Evolutionary conservation across 257 asterid genomes (phyloP).

Genomic region (Agastache rugosa): DNA sequence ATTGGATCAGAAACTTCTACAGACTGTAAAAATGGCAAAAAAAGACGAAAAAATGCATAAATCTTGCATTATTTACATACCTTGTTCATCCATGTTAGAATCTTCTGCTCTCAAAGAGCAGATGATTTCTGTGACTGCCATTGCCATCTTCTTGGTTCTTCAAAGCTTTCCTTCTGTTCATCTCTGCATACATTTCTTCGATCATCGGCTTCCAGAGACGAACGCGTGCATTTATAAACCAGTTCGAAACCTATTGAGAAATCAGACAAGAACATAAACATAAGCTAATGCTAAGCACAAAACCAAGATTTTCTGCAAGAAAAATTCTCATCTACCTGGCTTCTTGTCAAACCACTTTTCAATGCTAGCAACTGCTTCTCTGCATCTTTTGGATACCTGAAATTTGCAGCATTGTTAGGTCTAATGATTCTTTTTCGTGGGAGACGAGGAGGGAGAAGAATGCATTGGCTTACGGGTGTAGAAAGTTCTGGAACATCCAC

Average conservation of each 20-base stretch:
- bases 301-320: neutral
- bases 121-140: conserved; percentile 39
- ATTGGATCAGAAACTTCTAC: conserved; percentile 25
- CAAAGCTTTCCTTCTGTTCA: conserved; percentile 60
- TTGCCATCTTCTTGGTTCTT: conserved; percentile 47
- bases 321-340: conserved; percentile 59
- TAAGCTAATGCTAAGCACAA: neutral
- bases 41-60: neutral
- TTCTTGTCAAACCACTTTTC: conserved; percentile 86
- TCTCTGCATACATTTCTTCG: conserved; percentile 92
- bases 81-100: conserved; percentile 36
- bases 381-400: conserved; percentile 90
- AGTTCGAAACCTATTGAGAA: conserved; percentile 68
- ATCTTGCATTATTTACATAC: conserved; percentile 32
- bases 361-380: conserved; percentile 92
- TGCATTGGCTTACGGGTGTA: conserved; percentile 75
- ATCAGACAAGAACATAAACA: neutral
- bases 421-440: too few species aligned
- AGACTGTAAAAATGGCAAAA: neutral
- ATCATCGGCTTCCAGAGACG: conserved; percentile 96
- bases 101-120: conserved; percentile 44
- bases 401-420: conserved; percentile 5
- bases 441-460: neutral
- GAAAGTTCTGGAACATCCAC: conserved; percentile 98
- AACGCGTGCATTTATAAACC: conserved; percentile 94